A percentile compares a stretch with the other conserved stretches of the same genome.
Evolutionary conservation across 306 rosid genomes (phyloP).

Genomic region (Delonix regia): DNA sequence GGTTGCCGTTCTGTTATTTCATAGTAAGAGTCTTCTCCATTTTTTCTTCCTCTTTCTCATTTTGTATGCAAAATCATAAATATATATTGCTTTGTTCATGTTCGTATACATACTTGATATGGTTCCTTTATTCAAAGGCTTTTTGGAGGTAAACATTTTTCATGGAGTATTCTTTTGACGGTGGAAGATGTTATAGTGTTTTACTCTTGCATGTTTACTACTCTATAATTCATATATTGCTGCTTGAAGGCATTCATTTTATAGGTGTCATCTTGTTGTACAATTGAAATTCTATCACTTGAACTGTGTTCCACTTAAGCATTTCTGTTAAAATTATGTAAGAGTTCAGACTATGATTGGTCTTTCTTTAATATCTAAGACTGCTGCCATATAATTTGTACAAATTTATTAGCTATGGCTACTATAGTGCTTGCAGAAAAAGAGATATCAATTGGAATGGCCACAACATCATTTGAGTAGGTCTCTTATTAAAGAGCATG

Average conservation of each 20-base stretch:
- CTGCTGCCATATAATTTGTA: neutral
- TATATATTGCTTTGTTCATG: neutral
- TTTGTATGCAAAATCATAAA: conserved; percentile 13
- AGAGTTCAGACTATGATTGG: neutral
- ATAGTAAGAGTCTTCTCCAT: neutral
- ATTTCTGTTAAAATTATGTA: neutral
- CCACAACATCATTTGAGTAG: conserved; percentile 8
- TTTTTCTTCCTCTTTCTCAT: conserved; percentile 5
- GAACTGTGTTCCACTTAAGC: neutral
- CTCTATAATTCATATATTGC: neutral
- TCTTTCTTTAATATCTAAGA: neutral
- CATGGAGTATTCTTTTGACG: conserved; percentile 1
- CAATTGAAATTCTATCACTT: neutral
- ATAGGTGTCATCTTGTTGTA: neutral
- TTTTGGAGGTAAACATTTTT: conserved; percentile 10
- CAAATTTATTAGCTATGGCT: neutral
- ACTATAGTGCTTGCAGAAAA: neutral
- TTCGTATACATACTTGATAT: neutral
- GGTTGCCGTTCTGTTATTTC: neutral
- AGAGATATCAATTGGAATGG: neutral
- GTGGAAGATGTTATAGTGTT: conserved; percentile 6
- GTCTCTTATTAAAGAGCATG: neutral
- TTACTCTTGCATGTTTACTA: conserved; percentile 1
- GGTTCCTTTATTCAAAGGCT: neutral
- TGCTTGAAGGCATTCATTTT: neutral